A percentile compares a stretch with the other conserved stretches of the same genome.
Evolutionary conservation across 2,329 filamentous ascomycete genomes (phyloP).

Genomic region (Alternaria sp.): DNA sequence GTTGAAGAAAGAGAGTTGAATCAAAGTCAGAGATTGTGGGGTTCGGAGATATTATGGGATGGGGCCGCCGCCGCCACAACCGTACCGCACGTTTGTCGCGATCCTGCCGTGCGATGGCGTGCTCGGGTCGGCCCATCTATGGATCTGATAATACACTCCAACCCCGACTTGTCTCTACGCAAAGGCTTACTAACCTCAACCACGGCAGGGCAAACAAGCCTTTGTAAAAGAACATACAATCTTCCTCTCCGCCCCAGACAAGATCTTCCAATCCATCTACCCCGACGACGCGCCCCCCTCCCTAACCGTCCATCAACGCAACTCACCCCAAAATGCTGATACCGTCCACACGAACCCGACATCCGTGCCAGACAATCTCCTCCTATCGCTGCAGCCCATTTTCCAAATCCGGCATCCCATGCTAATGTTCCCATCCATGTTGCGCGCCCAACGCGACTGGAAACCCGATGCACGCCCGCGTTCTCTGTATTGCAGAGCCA

Average conservation of each 20-base stretch:
- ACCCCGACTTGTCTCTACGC: not conserved
- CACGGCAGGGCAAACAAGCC: conserved; percentile 18
- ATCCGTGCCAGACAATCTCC: conserved; percentile 21
- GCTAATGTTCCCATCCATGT: conserved; percentile 26
- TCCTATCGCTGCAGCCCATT: conserved; percentile 23
- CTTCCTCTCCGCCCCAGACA: conserved; percentile 18
- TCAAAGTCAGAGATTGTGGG: not conserved
- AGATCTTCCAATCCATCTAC: conserved; percentile 17
- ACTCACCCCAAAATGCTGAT: not conserved
- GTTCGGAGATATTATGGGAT: not conserved
- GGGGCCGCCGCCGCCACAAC: conserved; percentile 5
- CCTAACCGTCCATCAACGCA: conserved; percentile 14
- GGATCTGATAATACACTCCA: not conserved
- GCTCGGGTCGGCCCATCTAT: conserved; percentile 6
- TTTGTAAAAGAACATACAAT: conserved; percentile 27
- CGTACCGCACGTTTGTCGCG: conserved; percentile 4
- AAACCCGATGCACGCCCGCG: not conserved
- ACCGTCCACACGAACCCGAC: conserved; percentile 20
- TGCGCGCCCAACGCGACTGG: conserved; percentile 15
- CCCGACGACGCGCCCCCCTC: not conserved
- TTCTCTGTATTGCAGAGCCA: not conserved
- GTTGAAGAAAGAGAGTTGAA: not conserved
- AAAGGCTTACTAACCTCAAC: not conserved
- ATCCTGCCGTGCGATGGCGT: conserved; percentile 15
- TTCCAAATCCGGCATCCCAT: conserved; percentile 30